A percentile compares a stretch with the other conserved stretches of the same genome.
Evolutionary conservation across 306 rosid genomes (phyloP).

Genomic region (Purshia tridentata): DNA sequence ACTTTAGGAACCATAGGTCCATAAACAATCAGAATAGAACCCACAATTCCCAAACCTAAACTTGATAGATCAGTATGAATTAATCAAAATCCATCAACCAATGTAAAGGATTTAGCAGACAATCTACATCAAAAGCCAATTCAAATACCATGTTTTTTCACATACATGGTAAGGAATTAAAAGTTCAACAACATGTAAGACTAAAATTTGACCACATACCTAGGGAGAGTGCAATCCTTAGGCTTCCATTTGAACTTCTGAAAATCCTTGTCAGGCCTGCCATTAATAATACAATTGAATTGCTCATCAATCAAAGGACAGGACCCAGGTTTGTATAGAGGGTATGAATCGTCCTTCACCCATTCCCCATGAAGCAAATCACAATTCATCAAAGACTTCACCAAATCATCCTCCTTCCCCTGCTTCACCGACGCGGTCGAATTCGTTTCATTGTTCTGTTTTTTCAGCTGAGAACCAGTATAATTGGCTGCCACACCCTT

Average conservation of each 20-base stretch:
- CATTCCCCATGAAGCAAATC: conserved; percentile 79
- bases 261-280: conserved; percentile 72
- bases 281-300: conserved; percentile 72
- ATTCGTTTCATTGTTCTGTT: conserved; percentile 28
- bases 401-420: conserved; percentile 31
- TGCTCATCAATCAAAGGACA: conserved; percentile 80
- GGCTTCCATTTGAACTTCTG: conserved; percentile 90
- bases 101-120: too few species aligned
- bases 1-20: not conserved
- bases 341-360: conserved; percentile 73
- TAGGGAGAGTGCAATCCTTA: conserved; percentile 72
- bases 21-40: conserved; percentile 15
- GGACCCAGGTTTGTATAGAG: conserved; percentile 77
- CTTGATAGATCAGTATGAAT: not conserved
- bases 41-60: not conserved
- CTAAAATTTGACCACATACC: conserved; percentile 41
- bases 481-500: conserved; percentile 30
- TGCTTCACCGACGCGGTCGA: conserved; percentile 24
- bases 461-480: conserved; percentile 45
- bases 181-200: not conserved
- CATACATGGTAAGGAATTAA: not conserved
- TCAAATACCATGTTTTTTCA: not conserved
- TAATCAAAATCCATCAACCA: not conserved
- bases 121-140: not conserved
- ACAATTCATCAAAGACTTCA: conserved; percentile 67